Conservation (phyloP, 2,329 filamentous ascomycete species). For the Chaetomium sp. region DNA sequence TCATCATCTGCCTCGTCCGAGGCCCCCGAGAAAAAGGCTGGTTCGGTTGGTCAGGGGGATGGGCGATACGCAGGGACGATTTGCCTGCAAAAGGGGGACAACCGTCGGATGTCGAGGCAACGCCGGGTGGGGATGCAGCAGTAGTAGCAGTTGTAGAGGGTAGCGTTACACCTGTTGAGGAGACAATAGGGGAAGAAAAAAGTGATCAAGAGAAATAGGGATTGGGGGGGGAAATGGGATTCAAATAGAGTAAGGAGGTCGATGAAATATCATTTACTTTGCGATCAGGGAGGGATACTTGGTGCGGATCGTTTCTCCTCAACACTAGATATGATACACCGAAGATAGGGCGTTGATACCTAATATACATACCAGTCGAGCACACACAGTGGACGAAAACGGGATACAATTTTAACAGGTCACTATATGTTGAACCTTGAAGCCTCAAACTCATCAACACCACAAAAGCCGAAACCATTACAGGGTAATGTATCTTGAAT, state of each 20-base stretch:
- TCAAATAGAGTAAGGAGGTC: no score
- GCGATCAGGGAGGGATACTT: no score
- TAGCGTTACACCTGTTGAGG: not conserved
- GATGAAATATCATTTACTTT: no score
- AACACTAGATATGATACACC: no score
- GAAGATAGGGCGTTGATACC: no score
- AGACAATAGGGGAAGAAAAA: not conserved
- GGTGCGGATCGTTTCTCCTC: no score
- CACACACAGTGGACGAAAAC: no score
- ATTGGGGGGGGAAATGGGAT: no score
- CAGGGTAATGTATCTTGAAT: not conserved
- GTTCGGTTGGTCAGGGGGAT: slow-evolving; percentile 39
- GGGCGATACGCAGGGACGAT: slow-evolving; percentile 29
- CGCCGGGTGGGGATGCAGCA: not conserved
- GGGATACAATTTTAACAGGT: no score
- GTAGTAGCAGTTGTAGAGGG: not conserved
- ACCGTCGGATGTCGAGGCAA: not conserved
- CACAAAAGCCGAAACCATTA: not conserved
- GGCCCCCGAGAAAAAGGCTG: slow-evolving; percentile 37
- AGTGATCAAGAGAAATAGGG: not conserved
- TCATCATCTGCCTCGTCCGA: slow-evolving; percentile 31
- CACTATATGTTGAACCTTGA: no score
- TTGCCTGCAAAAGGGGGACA: not conserved
- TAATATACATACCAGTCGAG: no score
- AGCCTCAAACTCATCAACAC: no score